Evolutionary conservation across 2,329 filamentous ascomycete genomes (phyloP).

Genomic region (Diaporthe velutina): DNA sequence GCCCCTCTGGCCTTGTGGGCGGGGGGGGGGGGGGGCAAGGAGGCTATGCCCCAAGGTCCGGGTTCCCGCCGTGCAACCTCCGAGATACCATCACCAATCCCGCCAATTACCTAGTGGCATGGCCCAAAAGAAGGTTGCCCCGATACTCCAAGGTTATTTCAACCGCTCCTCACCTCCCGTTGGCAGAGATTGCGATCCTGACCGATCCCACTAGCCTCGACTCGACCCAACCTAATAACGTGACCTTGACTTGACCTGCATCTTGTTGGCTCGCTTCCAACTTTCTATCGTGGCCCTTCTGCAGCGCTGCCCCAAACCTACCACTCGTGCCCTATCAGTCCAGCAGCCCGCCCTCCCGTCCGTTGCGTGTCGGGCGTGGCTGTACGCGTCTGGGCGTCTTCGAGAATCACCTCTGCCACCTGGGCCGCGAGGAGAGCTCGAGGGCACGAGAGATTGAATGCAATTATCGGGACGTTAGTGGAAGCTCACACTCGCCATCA

Average conservation of each 20-base stretch:
- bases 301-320: constrained; percentile 2
- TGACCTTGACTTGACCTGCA: constrained; percentile 11
- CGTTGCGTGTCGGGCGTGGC: constrained; percentile 26
- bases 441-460: background rate
- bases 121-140: constrained; percentile 23
- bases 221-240: background rate
- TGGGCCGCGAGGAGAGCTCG: background rate
- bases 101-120: constrained; percentile 23
- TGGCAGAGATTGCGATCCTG: constrained; percentile 25
- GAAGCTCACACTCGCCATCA: constrained; percentile 14
- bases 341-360: background rate
- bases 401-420: background rate
- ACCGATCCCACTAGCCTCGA: constrained; percentile 10
- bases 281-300: constrained; percentile 1
- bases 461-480: constrained; percentile 19
- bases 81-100: constrained; percentile 24
- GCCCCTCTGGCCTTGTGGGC: background rate
- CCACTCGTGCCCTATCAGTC: background rate
- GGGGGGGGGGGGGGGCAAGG: constrained; percentile 5
- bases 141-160: constrained; percentile 24
- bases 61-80: constrained; percentile 28
- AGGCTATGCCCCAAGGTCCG: constrained; percentile 27
- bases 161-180: constrained; percentile 20
- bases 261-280: constrained; percentile 21
- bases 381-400: constrained; percentile 12